A percentile compares a stretch with the other conserved stretches of the same genome.
Evolutionary conservation across 2,329 filamentous ascomycete genomes (phyloP).

Genomic region (Aspergillus calidoustus): DNA sequence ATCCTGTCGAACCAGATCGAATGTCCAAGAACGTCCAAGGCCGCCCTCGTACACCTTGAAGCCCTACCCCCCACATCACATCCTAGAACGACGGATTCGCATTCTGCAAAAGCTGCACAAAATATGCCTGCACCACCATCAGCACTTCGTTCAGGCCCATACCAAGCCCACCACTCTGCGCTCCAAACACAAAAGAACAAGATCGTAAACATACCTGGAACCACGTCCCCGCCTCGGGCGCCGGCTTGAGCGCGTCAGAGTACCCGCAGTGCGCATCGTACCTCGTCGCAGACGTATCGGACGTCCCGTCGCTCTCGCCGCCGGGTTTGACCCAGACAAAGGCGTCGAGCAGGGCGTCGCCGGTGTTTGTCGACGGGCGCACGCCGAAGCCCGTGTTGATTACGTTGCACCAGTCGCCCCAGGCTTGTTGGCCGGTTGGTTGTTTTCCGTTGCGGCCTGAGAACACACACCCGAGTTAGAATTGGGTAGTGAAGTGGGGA

Average conservation of each 20-base stretch:
- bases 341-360: constrained; percentile 63
- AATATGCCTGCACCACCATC: constrained; percentile 28
- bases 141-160: neutral
- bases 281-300: constrained; percentile 52
- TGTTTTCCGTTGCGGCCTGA: constrained; percentile 66
- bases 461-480: too few species aligned
- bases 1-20: too few species aligned
- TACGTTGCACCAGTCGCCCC: constrained; percentile 73
- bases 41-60: too few species aligned
- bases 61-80: neutral
- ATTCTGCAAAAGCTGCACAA: constrained; percentile 34
- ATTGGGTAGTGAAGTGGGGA: too few species aligned
- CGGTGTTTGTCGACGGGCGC: constrained; percentile 66
- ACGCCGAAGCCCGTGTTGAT: constrained; percentile 66
- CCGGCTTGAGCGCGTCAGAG: constrained; percentile 61
- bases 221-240: constrained; percentile 72
- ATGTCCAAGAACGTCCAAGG: too few species aligned
- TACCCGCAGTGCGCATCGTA: constrained; percentile 62
- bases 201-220: constrained; percentile 54
- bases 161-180: too few species aligned
- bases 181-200: constrained; percentile 31
- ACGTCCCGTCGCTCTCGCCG: constrained; percentile 58
- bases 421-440: constrained; percentile 57
- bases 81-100: constrained; percentile 29
- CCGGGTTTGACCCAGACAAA: constrained; percentile 75